phyloP scores from a whole-genome alignment of 106 monocot species.

The Amphibolis antarctica region DNA sequence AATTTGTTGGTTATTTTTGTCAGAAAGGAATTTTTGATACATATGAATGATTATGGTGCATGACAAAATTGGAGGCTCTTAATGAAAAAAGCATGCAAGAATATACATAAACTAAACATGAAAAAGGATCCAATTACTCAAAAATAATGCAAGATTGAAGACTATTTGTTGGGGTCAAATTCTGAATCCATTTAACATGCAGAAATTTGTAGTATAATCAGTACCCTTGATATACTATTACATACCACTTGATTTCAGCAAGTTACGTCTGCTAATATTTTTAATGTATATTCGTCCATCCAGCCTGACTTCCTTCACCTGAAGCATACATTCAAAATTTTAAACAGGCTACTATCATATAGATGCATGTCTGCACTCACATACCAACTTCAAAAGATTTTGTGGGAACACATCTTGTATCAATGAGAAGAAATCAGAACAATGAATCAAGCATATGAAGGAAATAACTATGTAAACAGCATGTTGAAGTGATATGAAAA shows the following conservation, averaged over 20 bases:
- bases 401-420: neutral
- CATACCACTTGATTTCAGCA: conserved; percentile 76
- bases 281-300: conserved; percentile 51
- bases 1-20: too few relatives aligned
- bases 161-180: too few relatives aligned
- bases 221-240: conserved; percentile 1
- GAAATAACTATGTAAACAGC: neutral
- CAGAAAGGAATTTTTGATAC: too few relatives aligned
- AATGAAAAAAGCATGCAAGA: neutral
- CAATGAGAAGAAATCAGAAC: neutral
- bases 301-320: conserved; percentile 64
- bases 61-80: too few relatives aligned
- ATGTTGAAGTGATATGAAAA: neutral
- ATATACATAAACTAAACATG: neutral
- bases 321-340: neutral
- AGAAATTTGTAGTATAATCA: neutral
- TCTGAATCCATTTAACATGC: neutral
- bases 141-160: too few relatives aligned
- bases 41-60: too few relatives aligned
- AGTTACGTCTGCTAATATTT: conserved; percentile 51
- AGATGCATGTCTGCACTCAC: too few relatives aligned
- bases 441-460: neutral
- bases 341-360: neutral
- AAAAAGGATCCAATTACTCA: neutral
- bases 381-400: neutral